phyloP scores from a whole-genome alignment of 1,284 basidiomycete species.

The Papiliotrema fonsecae region DNA sequence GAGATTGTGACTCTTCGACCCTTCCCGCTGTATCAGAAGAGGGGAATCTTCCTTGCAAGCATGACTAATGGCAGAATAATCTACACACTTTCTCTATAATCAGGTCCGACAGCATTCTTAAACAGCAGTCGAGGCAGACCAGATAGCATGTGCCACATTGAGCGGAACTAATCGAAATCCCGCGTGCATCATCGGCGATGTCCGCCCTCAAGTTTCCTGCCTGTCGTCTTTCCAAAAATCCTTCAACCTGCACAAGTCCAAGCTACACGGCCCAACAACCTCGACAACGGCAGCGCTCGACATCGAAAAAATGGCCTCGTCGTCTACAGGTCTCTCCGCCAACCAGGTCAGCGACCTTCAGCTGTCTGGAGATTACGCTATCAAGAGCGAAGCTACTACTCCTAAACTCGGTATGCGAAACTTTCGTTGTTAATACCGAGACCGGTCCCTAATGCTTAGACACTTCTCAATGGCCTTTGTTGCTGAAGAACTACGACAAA shows the following conservation, averaged over 20 bases:
- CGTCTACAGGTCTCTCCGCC: conserved; percentile 17
- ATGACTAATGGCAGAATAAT: too few species aligned
- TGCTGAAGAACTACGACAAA: conserved; percentile 99
- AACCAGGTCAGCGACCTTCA: conserved; percentile 40
- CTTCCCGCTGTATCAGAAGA: too few species aligned
- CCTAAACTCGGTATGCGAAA: conserved; percentile 63
- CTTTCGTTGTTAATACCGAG: too few species aligned
- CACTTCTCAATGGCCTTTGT: conserved; percentile 94
- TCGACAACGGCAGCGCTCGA: not conserved
- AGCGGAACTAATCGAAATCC: not conserved
- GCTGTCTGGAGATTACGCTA: conserved; percentile 64
- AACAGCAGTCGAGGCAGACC: not conserved
- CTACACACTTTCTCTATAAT: not conserved
- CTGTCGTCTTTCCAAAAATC: not conserved
- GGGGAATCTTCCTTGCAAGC: too few species aligned
- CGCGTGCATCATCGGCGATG: not conserved
- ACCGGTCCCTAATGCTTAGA: conserved; percentile 51
- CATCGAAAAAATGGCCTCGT: conserved; percentile 23
- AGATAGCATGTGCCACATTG: not conserved
- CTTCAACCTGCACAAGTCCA: not conserved
- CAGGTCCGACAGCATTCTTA: not conserved
- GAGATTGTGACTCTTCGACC: too few species aligned
- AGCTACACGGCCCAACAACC: not conserved
- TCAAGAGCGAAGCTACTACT: conserved; percentile 68
- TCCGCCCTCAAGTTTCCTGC: not conserved